Base-by-base conservation (phyloP, 164 flowering plant species). In the Magnolia sinica region DNA sequence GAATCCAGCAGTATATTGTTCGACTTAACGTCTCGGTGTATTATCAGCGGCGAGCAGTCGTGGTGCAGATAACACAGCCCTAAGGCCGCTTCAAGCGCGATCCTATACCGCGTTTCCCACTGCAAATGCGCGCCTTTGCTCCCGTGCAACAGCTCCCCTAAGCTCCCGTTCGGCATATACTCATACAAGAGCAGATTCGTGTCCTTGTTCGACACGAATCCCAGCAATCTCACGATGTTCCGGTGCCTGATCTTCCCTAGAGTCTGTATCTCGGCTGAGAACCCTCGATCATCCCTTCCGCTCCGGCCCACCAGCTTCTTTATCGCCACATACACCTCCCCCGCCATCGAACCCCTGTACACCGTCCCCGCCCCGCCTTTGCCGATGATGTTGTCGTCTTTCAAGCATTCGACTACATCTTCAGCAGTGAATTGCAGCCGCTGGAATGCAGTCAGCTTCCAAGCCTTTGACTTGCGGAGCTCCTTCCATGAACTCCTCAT, bases 291-390 rank as follows among this genome's bases (percentile, higher is more conserved):
- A 69, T 75, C 85, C 14, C 86, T 66, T 16, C 88, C 86, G 23
- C 75, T 81, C 3, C 86, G 82, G 2, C 89, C 91, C 0, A 83
- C 73, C 2, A 92, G 81, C 37, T 84, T 78, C 76, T 96, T 96
- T 76, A 96, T 93, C 4, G 99, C 99, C 7, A 96, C 87, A 27
- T 92, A 92, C 0, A 61, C 55, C 0, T 93, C 95, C 71, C 84
- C 81, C 0, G 91, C 87, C 96, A 96, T 89, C 68, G 90, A 79
- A 2, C 99, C 99, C 6, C 93, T 89, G 86, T 94, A 96, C 14
- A 96, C 99, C 29, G 87, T 86, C 71, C 99, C 99, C 0, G 96
- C 91, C 10, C 99, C 99, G 0, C 99, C 98, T 86, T 91, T 91
- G 1, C 99, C 98, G 2, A 96, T 91, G 9, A 96, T 84, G 84